A percentile compares a stretch with the other conserved stretches of the same genome.
phyloP scores from a whole-genome alignment of 306 rosid genomes.

The Trichosanthes truncata region DNA sequence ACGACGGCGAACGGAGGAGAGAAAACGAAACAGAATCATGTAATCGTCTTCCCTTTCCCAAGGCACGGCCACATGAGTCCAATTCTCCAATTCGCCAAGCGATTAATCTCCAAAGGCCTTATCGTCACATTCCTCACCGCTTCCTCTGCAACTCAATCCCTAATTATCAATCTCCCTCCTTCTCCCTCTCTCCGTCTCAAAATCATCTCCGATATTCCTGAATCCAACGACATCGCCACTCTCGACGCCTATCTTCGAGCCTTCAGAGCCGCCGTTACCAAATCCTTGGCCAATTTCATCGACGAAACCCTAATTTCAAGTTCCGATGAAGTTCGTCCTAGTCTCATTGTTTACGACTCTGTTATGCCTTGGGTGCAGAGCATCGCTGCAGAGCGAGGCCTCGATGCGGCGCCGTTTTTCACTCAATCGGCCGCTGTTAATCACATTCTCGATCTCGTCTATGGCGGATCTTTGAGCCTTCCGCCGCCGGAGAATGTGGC shows the following conservation, averaged over 20 bases:
- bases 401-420: conserved; percentile 7
- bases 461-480: not conserved
- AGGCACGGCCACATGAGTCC: conserved; percentile 23
- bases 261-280: not conserved
- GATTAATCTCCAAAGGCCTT: conserved; percentile 17
- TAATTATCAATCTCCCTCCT: not conserved
- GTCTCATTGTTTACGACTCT: not conserved
- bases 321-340: not conserved
- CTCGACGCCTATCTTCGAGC: not conserved
- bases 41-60: not conserved
- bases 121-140: conserved; percentile 11
- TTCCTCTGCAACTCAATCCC: not conserved
- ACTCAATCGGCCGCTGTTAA: not conserved
- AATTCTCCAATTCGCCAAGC: conserved; percentile 22
- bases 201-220: not conserved
- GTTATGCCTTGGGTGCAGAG: not conserved
- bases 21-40: not conserved
- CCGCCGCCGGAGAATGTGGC: not conserved
- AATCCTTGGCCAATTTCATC: not conserved
- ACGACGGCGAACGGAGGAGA: not conserved
- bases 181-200: not conserved
- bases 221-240: not conserved
- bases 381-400: not conserved
- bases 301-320: not conserved
- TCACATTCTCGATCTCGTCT: not conserved